Percentiles rank a stretch among this genome's conserved stretches.
Evolutionary conservation across 108 stramenopile species (phyloP).

Genomic region (Cafeteria roenbergensis): DNA sequence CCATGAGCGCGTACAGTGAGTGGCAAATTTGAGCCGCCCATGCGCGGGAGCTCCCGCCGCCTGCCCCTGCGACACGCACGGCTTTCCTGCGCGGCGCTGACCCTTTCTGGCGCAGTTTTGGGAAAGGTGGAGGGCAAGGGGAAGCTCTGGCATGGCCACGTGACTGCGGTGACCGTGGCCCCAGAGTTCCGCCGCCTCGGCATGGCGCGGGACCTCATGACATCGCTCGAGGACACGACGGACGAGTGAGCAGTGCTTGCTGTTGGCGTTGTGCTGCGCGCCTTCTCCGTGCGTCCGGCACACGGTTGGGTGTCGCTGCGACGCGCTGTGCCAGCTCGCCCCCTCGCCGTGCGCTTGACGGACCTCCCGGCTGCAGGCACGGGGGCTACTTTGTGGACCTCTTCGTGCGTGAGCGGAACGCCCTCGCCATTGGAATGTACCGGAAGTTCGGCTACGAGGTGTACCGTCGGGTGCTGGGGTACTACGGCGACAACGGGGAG

Average conservation of each 20-base stretch:
- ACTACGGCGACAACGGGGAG: constrained; percentile 72
- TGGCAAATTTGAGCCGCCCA: no score
- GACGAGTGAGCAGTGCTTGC: constrained; percentile 44
- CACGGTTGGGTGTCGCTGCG: background rate
- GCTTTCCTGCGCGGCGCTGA: no score
- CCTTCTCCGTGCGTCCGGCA: background rate
- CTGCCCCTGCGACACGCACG: no score
- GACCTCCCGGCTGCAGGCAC: constrained; percentile 12
- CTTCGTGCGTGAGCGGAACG: constrained; percentile 81
- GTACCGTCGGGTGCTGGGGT: constrained; percentile 76
- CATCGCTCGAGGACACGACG: constrained; percentile 66
- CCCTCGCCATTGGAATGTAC: constrained; percentile 88
- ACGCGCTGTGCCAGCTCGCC: background rate
- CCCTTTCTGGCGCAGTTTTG: no score
- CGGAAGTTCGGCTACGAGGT: constrained; percentile 75
- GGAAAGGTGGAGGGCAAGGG: constrained; percentile 81
- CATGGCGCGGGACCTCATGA: constrained; percentile 80
- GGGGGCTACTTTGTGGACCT: constrained; percentile 90
- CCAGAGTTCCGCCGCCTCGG: constrained; percentile 72
- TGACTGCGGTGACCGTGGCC: constrained; percentile 88
- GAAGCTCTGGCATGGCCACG: constrained; percentile 93
- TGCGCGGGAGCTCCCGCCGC: no score
- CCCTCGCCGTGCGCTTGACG: background rate
- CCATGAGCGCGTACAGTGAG: constrained; percentile 64
- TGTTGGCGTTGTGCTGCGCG: no score